Evolutionary conservation across 176 grass and related monocot genomes (phyloP), one percentile per base, ranked within the genome.

Genomic region (Oryza coarctata): DNA sequence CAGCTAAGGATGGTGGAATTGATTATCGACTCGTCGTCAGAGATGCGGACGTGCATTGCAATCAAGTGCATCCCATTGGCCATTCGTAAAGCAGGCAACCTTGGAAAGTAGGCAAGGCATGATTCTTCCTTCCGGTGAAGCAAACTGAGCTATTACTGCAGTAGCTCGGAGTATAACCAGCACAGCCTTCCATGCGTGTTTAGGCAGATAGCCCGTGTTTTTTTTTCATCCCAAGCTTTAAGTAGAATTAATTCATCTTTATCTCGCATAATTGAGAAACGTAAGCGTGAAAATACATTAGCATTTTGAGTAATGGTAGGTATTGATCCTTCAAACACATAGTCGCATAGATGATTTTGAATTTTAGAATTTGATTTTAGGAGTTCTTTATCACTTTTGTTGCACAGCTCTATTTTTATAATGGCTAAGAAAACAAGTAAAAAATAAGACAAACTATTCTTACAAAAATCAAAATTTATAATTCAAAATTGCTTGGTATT

Each of bases 31-130:
- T 50, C 15, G 47, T n/a, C n/a, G n/a, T 50, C 47, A 18, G 18
- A 15, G 47, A 50, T 82, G 20, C 18, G 32, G 20, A 50, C 41
- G 86, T 88, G 80, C 43, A 22, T 22, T 28, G 27, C 11, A 83
- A 83, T 71, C 80, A 73, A 83, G 62, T 6, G 66, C 30, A 6
- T 2, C 14, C 26, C 57, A 82, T 73, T 72, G 80, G 73, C 6
- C 32, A 69, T 58, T 83, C 41, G 8, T 11, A 68, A 66, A 78
- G 79, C 57, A 43, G 33, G 29, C 41, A 63, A 30, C 44, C 76
- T 40, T 70, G 27, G n/a, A 65, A 64, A 73, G 57, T 15, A 15
- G 68, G 62, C 36, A 47, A 12, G 29, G 34, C 29, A 64, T 71
- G 55, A 79, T 50, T 72, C 55, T 35, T 36, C 29, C 2, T 85